Percentiles rank a stretch among this genome's conserved stretches.
phyloP scores from a whole-genome alignment of 192 early-diverging fungal genomes.

The Lunasporangiospora selenospora region DNA sequence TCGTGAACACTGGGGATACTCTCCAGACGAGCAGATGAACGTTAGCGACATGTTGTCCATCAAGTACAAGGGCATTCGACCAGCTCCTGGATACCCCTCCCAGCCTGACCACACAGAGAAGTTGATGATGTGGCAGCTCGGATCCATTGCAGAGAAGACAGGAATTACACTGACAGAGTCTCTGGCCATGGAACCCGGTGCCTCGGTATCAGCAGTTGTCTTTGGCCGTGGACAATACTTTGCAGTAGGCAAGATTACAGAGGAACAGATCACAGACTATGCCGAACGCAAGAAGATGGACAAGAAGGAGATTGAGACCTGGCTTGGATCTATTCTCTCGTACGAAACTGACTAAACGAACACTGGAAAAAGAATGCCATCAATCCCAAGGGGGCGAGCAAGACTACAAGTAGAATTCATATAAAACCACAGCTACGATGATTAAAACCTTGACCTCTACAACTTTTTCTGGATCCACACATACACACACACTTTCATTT shows the following conservation, averaged over 20 bases:
- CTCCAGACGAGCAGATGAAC: conserved; percentile 75
- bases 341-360: conserved; percentile 41
- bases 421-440: no score
- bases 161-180: conserved; percentile 93
- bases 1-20: conserved; percentile 90
- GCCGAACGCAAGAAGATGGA: conserved; percentile 41
- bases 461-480: no score
- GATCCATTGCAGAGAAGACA: conserved; percentile 77
- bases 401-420: no score
- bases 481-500: no score
- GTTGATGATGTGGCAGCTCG: conserved; percentile 90
- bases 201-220: conserved; percentile 80
- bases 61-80: conserved; percentile 95
- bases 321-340: conserved; percentile 46
- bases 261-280: conserved; percentile 79
- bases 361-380: not conserved
- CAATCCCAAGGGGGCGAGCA: no score
- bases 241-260: conserved; percentile 93
- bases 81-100: conserved; percentile 93
- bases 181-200: conserved; percentile 92
- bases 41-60: conserved; percentile 87
- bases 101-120: conserved; percentile 98
- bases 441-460: no score
- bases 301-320: conserved; percentile 48
- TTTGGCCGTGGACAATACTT: conserved; percentile 76